Conservation (phyloP, 345 rosid genomes). For the Brassica nigra region DNA sequence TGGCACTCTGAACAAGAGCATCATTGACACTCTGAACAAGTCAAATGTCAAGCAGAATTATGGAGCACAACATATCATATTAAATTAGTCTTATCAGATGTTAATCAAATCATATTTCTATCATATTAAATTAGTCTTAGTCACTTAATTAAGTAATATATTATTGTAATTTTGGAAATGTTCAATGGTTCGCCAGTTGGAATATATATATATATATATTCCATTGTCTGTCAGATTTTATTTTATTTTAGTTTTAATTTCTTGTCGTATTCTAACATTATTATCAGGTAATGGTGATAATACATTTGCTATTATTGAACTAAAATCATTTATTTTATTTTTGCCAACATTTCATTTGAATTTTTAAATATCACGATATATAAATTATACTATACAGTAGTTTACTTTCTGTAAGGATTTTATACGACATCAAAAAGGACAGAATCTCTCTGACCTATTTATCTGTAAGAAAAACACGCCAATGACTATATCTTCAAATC, state of each 20-base stretch:
- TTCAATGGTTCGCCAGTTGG: slow-evolving; percentile 43
- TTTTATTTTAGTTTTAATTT: background rate
- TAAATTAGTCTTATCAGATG: slow-evolving; percentile 27
- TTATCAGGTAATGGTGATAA: slow-evolving; percentile 20
- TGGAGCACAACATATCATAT: slow-evolving; percentile 9
- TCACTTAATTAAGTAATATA: slow-evolving; percentile 18
- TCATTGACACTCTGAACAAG: slow-evolving; percentile 29
- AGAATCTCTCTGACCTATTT: slow-evolving; percentile 41
- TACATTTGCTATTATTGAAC: slow-evolving; percentile 8
- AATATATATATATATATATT: slow-evolving; percentile 35
- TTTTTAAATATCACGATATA: slow-evolving; percentile 8
- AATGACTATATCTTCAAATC: slow-evolving; percentile 20
- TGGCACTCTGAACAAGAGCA: background rate
- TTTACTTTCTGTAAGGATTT: slow-evolving; percentile 30
- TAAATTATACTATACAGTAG: background rate
- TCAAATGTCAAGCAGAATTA: slow-evolving; percentile 39
- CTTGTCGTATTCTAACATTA: slow-evolving; percentile 17
- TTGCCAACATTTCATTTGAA: slow-evolving; percentile 19
- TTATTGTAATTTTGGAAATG: slow-evolving; percentile 34
- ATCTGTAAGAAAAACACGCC: slow-evolving; percentile 26
- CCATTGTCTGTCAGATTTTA: slow-evolving; percentile 33
- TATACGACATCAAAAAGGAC: slow-evolving; percentile 32
- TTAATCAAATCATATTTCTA: too few species aligned
- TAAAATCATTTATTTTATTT: background rate
- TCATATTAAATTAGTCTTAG: slow-evolving; percentile 19